These are phyloP conservation scores for Lodderomyces pseudojiufengensis DNA, from an alignment of 1,139 yeast species.

Conservation along the genomic window DNA sequence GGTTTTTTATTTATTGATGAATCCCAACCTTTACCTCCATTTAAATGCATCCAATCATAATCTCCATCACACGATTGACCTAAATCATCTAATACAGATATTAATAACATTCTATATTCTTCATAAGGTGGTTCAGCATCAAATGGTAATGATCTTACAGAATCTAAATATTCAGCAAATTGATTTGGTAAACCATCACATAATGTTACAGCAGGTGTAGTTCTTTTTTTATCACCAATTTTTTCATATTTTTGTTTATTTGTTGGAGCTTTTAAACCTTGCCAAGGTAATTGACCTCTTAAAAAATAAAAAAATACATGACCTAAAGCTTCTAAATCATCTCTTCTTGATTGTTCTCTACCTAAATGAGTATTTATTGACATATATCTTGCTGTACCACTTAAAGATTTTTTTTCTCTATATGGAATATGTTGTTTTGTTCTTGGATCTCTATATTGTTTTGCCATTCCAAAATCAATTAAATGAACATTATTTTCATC, in stretches of 20 bases:
- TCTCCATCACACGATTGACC: slow-evolving; percentile 80
- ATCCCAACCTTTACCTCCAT: slow-evolving; percentile 93
- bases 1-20: slow-evolving; percentile 77
- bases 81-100: slow-evolving; percentile 65
- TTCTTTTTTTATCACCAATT: slow-evolving; percentile 90
- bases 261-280: slow-evolving; percentile 96
- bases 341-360: slow-evolving; percentile 92
- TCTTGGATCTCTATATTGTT: slow-evolving; percentile 92
- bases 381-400: slow-evolving; percentile 98
- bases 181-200: slow-evolving; percentile 84
- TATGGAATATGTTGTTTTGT: slow-evolving; percentile 95
- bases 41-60: slow-evolving; percentile 93
- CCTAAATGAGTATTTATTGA: slow-evolving; percentile 96
- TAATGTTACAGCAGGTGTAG: slow-evolving; percentile 73
- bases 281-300: slow-evolving; percentile 97
- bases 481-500: slow-evolving; percentile 56
- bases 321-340: slow-evolving; percentile 92
- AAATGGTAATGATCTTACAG: slow-evolving; percentile 79
- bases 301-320: slow-evolving; percentile 93
- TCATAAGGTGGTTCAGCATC: slow-evolving; percentile 96
- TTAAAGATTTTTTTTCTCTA: slow-evolving; percentile 86
- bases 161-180: slow-evolving; percentile 79
- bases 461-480: slow-evolving; percentile 96
- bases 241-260: slow-evolving; percentile 95
- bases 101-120: slow-evolving; percentile 71